Base-by-base conservation (phyloP, 208 protist species). In the Balamuthia mandrillaris region DNA sequence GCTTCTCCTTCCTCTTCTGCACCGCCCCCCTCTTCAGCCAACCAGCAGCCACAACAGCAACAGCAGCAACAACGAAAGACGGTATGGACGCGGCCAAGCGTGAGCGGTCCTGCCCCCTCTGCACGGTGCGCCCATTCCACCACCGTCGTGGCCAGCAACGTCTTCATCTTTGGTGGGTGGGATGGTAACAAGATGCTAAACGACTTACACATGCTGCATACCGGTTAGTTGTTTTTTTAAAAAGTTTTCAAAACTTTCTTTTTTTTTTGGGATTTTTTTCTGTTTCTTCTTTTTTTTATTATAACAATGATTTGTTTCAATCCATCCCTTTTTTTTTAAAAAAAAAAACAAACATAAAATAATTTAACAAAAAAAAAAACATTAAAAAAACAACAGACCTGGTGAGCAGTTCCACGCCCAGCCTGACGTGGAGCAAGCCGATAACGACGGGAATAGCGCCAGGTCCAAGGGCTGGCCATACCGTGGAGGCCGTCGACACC, bases 401-500 rank as follows among this genome's bases (percentile, higher is more conserved):
- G 51, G 44, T 70, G 77, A 83, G 44, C 70, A 51, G 14, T 52
- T 70, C 65, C 68, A 74, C 54, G 77, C 86, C 44, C 58, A 78
- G 37, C 29, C 87, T 29, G 47, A 81, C 74, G 45, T 81, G 74
- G 74, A 65, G 51, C 51, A 81, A 81, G 29, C 74, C 74, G 14
- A 81, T 81, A 29, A 65, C 54, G 33, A 51, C 74, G 4, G 74
- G 74, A n/a, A 29, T 49, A 39, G 74, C 29, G 12, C 74, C 74
- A 18, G 51, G 54, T 2, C 54, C 51, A 2, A 42, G 74, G 33
- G 74, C 74, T 18, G 74, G 74, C 31, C 74, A 81, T 49, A 81
- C 51, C 21, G 39, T 49, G 31, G 86, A 84, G 18, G 58, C 83
- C 14, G 88, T 90, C 12, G 88, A 81, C 24, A n/a, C 78, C 33